Percentiles rank a stretch among this genome's conserved stretches.
Evolutionary conservation across 148 eudicot genomes (phyloP).

Genomic region (Nepenthes mirabilis): DNA sequence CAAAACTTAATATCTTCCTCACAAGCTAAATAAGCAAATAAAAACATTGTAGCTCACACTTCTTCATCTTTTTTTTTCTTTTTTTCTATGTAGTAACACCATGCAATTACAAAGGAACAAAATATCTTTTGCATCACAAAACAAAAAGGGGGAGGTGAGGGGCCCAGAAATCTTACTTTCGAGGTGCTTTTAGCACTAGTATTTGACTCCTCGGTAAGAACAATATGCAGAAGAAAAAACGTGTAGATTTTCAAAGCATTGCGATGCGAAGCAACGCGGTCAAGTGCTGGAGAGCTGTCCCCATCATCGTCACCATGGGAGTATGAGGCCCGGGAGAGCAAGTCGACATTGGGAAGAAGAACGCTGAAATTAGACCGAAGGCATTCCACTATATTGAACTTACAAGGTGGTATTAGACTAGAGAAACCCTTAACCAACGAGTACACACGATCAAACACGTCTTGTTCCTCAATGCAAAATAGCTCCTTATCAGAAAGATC

Average conservation of each 20-base stretch:
- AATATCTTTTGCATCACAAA: no score
- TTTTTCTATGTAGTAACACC: no score
- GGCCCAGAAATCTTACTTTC: slow-evolving; percentile 25
- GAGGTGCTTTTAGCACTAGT: slow-evolving; percentile 20
- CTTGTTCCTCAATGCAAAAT: slow-evolving; percentile 82
- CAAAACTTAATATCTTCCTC: no score
- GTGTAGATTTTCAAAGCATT: slow-evolving; percentile 85
- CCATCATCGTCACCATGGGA: slow-evolving; percentile 15
- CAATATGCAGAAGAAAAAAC: slow-evolving; percentile 58
- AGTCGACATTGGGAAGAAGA: slow-evolving; percentile 77
- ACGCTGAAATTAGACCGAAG: slow-evolving; percentile 80
- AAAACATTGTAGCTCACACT: no score
- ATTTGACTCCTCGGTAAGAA: slow-evolving; percentile 47
- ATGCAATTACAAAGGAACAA: no score
- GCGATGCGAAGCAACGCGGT: slow-evolving; percentile 60
- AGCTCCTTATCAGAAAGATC: slow-evolving; percentile 76
- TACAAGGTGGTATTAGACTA: slow-evolving; percentile 35
- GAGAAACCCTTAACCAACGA: slow-evolving; percentile 60
- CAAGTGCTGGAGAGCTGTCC: slow-evolving; percentile 20
- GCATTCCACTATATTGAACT: slow-evolving; percentile 57
- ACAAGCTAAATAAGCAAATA: no score
- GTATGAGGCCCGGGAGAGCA: slow-evolving; percentile 30
- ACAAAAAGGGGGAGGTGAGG: no score
- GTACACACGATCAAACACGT: slow-evolving; percentile 70
- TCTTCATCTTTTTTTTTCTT: no score